Percentiles rank a stretch among this genome's conserved stretches.
These are phyloP conservation scores for Coemansia interrupta DNA, from an alignment of 192 early-diverging fungal genomes.

Conservation along the genomic window DNA sequence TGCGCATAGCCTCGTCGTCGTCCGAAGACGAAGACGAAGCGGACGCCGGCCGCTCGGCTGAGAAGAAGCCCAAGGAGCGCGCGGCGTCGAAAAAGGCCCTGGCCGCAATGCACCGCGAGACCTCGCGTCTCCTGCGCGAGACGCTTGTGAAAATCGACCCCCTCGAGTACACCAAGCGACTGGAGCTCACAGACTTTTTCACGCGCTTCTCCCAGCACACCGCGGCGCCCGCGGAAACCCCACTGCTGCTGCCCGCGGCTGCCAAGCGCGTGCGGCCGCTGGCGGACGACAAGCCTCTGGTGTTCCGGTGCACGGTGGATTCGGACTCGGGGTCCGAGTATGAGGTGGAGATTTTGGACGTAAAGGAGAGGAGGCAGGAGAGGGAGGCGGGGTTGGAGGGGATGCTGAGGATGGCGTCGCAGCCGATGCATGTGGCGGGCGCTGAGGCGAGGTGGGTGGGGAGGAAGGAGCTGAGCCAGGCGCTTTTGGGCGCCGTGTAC, in stretches of 20 bases:
- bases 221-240: background rate
- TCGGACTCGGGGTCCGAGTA: constrained; percentile 12
- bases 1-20: constrained; percentile 13
- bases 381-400: constrained; percentile 10
- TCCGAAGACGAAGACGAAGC: constrained; percentile 6
- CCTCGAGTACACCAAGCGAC: constrained; percentile 24
- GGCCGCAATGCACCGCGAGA: constrained; percentile 36
- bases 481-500: constrained; percentile 34
- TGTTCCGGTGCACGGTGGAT: constrained; percentile 17
- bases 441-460: background rate
- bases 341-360: constrained; percentile 34
- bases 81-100: constrained; percentile 42
- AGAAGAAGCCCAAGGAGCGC: constrained; percentile 7
- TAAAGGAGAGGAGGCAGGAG: background rate
- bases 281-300: background rate
- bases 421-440: constrained; percentile 25
- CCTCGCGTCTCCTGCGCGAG: constrained; percentile 44
- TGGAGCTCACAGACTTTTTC: constrained; percentile 26
- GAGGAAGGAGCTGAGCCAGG: constrained; percentile 26
- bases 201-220: constrained; percentile 12
- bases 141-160: constrained; percentile 38
- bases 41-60: background rate
- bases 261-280: background rate
- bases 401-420: constrained; percentile 31
- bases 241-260: background rate